Conservation (phyloP, 1,284 basidiomycete species). For the Rhodotorula glutinis region DNA sequence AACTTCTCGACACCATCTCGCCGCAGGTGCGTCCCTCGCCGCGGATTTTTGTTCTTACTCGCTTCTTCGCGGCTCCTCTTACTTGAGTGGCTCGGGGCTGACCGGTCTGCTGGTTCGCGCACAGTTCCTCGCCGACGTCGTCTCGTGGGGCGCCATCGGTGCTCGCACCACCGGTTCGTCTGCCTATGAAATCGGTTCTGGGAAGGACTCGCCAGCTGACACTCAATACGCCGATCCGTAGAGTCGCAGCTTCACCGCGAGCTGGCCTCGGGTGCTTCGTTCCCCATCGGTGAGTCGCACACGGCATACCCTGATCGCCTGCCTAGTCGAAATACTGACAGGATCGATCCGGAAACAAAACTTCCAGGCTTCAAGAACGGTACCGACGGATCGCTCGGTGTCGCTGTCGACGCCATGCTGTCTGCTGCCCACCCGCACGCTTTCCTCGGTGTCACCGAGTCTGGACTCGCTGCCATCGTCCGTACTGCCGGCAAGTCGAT, state of each 20-base stretch:
- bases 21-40: slow-evolving; percentile 40
- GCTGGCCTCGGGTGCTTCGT: slow-evolving; percentile 81
- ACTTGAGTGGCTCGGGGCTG: too few relatives aligned
- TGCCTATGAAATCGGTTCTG: too few relatives aligned
- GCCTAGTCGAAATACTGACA: too few relatives aligned
- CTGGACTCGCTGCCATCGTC: slow-evolving; percentile 90
- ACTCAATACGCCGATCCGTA: neutral
- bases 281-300: slow-evolving; percentile 62
- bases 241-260: slow-evolving; percentile 88
- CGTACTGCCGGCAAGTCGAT: slow-evolving; percentile 86
- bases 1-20: slow-evolving; percentile 68
- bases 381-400: slow-evolving; percentile 80
- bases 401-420: slow-evolving; percentile 93
- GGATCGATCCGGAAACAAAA: too few relatives aligned
- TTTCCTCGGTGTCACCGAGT: slow-evolving; percentile 96
- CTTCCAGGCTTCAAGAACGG: slow-evolving; percentile 91
- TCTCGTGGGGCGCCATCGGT: slow-evolving; percentile 96
- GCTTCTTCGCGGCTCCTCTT: too few relatives aligned
- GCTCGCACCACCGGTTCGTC: slow-evolving; percentile 75
- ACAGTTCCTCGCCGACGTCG: slow-evolving; percentile 61
- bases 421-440: slow-evolving; percentile 87
- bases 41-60: too few relatives aligned
- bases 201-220: too few relatives aligned
- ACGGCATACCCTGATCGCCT: neutral
- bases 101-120: too few relatives aligned